Conservation (phyloP, 371 early-diverging fungal species). For the Lichtheimia ornata region DNA sequence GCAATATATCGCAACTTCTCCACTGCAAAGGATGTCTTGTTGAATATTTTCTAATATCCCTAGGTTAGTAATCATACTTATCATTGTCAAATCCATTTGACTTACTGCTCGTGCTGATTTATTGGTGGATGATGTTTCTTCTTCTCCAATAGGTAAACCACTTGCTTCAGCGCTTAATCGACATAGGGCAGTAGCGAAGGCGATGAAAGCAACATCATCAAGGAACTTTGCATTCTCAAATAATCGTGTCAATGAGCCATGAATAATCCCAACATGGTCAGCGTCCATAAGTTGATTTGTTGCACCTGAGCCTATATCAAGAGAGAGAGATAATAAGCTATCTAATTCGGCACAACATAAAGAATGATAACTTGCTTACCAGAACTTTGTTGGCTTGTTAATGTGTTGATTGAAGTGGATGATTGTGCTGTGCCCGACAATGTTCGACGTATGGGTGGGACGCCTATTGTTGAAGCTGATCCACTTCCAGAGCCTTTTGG, state of each 20-base stretch:
- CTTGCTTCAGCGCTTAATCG: constrained; percentile 63
- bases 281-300: constrained; percentile 43
- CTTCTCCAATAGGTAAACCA: constrained; percentile 50
- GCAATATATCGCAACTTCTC: constrained; percentile 79
- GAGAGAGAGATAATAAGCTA: not conserved
- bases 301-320: not conserved
- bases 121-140: constrained; percentile 21
- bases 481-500: constrained; percentile 35
- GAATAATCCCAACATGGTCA: constrained; percentile 56
- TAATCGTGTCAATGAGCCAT: constrained; percentile 61
- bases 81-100: not conserved
- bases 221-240: constrained; percentile 74
- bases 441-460: constrained; percentile 29
- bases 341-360: not conserved
- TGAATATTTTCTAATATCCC: constrained; percentile 52
- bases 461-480: constrained; percentile 3
- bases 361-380: constrained; percentile 3
- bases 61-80: not conserved
- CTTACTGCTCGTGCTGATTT: constrained; percentile 44
- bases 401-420: not conserved
- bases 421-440: constrained; percentile 20
- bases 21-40: constrained; percentile 84
- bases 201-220: constrained; percentile 64
- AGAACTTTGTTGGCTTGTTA: not conserved
- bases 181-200: constrained; percentile 73